A percentile compares a stretch with the other conserved stretches of the same genome.
phyloP scores from a whole-genome alignment of 164 flowering plant species.

The Brasenia schreberi region DNA sequence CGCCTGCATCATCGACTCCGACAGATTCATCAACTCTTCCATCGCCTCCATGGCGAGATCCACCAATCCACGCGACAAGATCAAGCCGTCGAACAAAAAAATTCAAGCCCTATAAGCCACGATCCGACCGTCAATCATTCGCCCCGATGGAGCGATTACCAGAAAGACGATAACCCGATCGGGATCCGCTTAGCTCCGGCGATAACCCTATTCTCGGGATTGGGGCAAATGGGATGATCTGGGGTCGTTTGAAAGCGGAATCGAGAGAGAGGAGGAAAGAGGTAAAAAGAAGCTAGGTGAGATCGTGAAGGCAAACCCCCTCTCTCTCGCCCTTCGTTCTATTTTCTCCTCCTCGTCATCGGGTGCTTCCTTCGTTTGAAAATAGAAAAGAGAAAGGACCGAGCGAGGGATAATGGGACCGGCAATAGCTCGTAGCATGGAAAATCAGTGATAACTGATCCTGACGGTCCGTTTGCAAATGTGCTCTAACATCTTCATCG shows the following conservation, averaged over 20 bases:
- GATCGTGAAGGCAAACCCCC: neutral
- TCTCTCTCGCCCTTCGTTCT: neutral
- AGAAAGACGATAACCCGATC: neutral
- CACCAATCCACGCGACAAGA: neutral
- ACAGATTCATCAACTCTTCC: constrained; percentile 67
- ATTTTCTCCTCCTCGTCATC: neutral
- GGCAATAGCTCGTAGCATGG: neutral
- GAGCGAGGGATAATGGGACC: neutral
- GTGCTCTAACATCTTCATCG: neutral
- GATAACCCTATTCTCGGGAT: neutral
- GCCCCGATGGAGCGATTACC: neutral
- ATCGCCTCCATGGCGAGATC: constrained; percentile 71
- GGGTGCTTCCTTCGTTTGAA: neutral
- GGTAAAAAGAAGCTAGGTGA: neutral
- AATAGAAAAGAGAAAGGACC: neutral
- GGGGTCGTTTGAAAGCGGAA: neutral
- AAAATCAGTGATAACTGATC: neutral
- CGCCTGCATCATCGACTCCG: constrained; percentile 87
- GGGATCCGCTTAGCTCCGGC: neutral
- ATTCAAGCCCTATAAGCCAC: neutral
- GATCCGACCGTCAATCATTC: neutral
- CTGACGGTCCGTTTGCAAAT: neutral
- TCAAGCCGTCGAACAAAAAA: neutral
- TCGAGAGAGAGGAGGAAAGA: neutral
- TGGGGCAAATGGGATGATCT: neutral